Evolutionary conservation across 2,329 filamentous ascomycete genomes (phyloP).

Genomic region (Aspergillus sp.): DNA sequence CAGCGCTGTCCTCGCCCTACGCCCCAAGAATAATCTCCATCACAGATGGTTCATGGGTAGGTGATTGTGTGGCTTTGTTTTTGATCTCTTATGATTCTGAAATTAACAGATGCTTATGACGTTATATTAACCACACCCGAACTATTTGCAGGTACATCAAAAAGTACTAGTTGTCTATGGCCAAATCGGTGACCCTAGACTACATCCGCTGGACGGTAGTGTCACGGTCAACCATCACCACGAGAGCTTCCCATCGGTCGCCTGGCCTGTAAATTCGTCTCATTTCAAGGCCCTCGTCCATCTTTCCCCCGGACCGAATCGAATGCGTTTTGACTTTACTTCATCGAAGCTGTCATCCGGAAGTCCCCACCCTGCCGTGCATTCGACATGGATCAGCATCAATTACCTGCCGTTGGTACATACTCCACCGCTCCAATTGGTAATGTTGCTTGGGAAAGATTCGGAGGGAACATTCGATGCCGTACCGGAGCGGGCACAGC

Average conservation of each 20-base stretch:
- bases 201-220: slow-evolving; percentile 65
- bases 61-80: slow-evolving; percentile 23
- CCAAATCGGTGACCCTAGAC: slow-evolving; percentile 64
- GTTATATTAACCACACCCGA: slow-evolving; percentile 4
- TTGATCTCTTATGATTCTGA: neutral
- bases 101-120: neutral
- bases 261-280: slow-evolving; percentile 81
- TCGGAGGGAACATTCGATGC: slow-evolving; percentile 81
- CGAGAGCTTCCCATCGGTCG: slow-evolving; percentile 71
- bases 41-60: slow-evolving; percentile 74
- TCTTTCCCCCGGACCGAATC: slow-evolving; percentile 84
- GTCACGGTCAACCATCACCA: slow-evolving; percentile 74
- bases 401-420: slow-evolving; percentile 77
- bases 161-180: slow-evolving; percentile 78
- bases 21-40: slow-evolving; percentile 74
- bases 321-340: slow-evolving; percentile 75
- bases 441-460: slow-evolving; percentile 79
- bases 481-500: slow-evolving; percentile 62
- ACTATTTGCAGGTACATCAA: slow-evolving; percentile 68
- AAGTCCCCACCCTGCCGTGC: slow-evolving; percentile 55
- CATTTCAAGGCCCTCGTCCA: slow-evolving; percentile 89
- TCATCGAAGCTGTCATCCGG: slow-evolving; percentile 68
- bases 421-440: slow-evolving; percentile 77
- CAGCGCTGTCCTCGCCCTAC: slow-evolving; percentile 63
- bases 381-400: slow-evolving; percentile 71